phyloP scores from a whole-genome alignment of 2,329 filamentous ascomycete genomes.

The Drechmeria coniospora region DNA sequence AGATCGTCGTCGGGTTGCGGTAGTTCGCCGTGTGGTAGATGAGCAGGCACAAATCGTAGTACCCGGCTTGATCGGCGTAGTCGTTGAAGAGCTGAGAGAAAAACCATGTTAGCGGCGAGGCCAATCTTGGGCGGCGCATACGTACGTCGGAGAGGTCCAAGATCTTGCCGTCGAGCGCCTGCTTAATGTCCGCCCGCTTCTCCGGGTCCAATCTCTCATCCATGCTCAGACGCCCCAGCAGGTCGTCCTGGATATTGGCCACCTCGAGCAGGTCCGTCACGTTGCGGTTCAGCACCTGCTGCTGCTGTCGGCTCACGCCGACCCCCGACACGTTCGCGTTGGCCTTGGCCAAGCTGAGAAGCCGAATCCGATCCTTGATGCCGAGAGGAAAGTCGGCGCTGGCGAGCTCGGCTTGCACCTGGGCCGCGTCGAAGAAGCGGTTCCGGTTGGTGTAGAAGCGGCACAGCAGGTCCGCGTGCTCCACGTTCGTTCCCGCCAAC shows the following conservation, averaged over 20 bases:
- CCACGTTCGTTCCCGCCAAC: constrained; percentile 54
- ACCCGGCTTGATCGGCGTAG: constrained; percentile 79
- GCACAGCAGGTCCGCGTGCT: constrained; percentile 83
- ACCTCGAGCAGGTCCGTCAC: constrained; percentile 80
- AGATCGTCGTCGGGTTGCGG: constrained; percentile 72
- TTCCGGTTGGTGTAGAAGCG: constrained; percentile 77
- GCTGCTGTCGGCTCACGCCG: constrained; percentile 61
- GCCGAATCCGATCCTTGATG: constrained; percentile 76
- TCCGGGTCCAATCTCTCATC: constrained; percentile 55
- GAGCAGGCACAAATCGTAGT: constrained; percentile 83
- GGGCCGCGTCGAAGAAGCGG: constrained; percentile 72
- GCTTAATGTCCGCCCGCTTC: constrained; percentile 47
- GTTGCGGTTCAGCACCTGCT: constrained; percentile 73
- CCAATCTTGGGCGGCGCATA: constrained; percentile 17
- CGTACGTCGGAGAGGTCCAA: constrained; percentile 61
- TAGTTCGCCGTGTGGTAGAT: constrained; percentile 90
- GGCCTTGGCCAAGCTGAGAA: constrained; percentile 79
- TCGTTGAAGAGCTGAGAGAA: constrained; percentile 84
- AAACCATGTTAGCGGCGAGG: constrained; percentile 6
- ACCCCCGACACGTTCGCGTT: constrained; percentile 76
- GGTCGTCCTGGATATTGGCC: constrained; percentile 86
- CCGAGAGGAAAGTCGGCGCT: constrained; percentile 65
- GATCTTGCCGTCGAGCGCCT: constrained; percentile 62
- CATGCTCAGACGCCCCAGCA: constrained; percentile 60
- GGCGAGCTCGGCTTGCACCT: constrained; percentile 71